Conservation (phyloP, 2,329 filamentous ascomycete genomes). For the Colletotrichum echinochloae region DNA sequence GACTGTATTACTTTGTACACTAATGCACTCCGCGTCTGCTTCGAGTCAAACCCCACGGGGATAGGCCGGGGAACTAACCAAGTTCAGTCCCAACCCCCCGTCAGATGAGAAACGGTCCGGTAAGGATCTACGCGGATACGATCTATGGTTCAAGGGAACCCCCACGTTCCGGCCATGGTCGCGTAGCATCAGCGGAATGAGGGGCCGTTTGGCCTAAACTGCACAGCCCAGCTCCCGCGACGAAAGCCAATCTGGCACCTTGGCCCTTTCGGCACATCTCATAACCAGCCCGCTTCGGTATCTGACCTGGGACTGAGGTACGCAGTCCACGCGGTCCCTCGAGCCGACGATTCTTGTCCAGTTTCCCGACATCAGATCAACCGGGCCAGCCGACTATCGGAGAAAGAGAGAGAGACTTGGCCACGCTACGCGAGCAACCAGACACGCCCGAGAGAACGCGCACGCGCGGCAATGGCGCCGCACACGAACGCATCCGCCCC, state of each 20-base stretch:
- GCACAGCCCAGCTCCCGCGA: neutral
- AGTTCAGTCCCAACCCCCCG: neutral
- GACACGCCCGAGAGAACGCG: neutral
- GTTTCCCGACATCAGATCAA: constrained; percentile 4
- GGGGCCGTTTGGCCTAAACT: constrained; percentile 19
- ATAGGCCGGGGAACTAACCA: neutral
- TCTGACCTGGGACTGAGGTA: too few relatives aligned
- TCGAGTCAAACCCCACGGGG: constrained; percentile 11
- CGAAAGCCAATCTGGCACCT: neutral
- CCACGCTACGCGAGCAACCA: neutral
- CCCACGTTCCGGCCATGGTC: constrained; percentile 11
- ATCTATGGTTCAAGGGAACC: neutral
- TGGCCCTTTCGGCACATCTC: constrained; percentile 15
- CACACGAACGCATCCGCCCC: neutral
- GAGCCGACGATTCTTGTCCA: neutral
- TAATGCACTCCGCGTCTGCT: neutral
- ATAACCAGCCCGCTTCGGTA: constrained; percentile 29
- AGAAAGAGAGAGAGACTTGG: neutral
- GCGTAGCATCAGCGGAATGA: neutral
- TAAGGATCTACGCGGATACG: neutral
- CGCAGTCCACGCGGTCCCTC: too few relatives aligned
- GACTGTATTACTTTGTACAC: too few relatives aligned
- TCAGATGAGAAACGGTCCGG: neutral
- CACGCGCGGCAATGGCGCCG: constrained; percentile 1
- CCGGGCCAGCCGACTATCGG: neutral